These are phyloP conservation scores for Bruguiera sexangula DNA, from an alignment of 345 rosid species.

Conservation along the genomic window DNA sequence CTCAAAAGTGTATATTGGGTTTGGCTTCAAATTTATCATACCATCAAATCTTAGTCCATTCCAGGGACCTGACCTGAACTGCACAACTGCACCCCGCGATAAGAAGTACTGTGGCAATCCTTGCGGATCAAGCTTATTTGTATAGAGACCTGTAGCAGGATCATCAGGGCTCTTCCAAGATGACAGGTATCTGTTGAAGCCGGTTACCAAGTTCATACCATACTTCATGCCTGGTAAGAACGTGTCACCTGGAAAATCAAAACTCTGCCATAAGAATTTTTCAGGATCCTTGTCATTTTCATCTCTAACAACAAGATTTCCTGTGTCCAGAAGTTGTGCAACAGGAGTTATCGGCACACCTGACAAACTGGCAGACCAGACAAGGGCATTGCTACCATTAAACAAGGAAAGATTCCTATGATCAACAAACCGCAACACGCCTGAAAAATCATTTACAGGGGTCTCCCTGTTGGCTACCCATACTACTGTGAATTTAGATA, in stretches of 20 bases:
- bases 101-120: constrained; percentile 9
- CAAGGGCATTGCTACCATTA: background rate
- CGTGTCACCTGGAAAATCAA: constrained; percentile 13
- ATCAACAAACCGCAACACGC: background rate
- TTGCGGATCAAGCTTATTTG: constrained; percentile 2
- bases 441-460: constrained; percentile 13
- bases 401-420: constrained; percentile 2
- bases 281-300: background rate
- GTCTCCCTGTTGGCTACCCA: constrained; percentile 26
- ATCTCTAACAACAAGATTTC: constrained; percentile 12
- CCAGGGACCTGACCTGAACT: constrained; percentile 16
- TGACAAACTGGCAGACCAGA: constrained; percentile 17
- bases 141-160: constrained; percentile 11
- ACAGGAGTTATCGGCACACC: constrained; percentile 5
- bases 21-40: background rate
- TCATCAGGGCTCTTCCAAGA: constrained; percentile 11
- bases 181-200: constrained; percentile 6
- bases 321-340: constrained; percentile 15
- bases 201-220: constrained; percentile 5
- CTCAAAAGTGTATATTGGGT: constrained; percentile 1
- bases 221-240: constrained; percentile 13
- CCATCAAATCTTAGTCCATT: constrained; percentile 14
- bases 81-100: background rate
- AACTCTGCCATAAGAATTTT: constrained; percentile 18
- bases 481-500: constrained; percentile 10